These are phyloP conservation scores for Croton setiger DNA, from an alignment of 441 rosid species.

Conservation along the genomic window DNA sequence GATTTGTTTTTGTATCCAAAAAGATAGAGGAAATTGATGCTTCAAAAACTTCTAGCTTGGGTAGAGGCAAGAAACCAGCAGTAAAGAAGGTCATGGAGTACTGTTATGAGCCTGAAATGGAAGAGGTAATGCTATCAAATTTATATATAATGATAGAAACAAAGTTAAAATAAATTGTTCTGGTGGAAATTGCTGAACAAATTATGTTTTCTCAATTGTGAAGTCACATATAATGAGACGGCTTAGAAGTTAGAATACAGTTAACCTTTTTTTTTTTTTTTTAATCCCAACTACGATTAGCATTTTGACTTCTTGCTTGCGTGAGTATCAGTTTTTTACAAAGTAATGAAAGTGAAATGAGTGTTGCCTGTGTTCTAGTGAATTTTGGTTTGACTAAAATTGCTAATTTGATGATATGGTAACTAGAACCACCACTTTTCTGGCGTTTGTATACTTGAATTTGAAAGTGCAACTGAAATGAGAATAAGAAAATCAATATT, in stretches of 20 bases:
- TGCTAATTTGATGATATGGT: not conserved
- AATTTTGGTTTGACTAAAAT: not conserved
- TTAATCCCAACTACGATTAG: too few relatives aligned
- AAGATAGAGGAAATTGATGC: conserved; percentile 74
- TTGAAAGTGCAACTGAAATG: not conserved
- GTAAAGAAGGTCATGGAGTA: conserved; percentile 83
- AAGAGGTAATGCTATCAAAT: conserved; percentile 57
- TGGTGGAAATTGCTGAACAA: conserved; percentile 5
- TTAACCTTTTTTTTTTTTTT: not conserved
- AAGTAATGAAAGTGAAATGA: not conserved
- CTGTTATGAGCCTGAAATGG: conserved; percentile 98
- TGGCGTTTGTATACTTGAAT: not conserved
- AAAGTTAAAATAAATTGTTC: conserved; percentile 3
- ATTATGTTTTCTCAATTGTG: not conserved
- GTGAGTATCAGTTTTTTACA: not conserved
- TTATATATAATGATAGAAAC: not conserved
- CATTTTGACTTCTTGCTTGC: not conserved
- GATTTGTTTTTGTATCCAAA: conserved; percentile 6
- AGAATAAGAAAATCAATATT: not conserved
- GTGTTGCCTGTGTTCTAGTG: not conserved
- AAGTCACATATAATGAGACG: not conserved
- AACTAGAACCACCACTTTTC: not conserved
- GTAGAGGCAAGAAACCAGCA: conserved; percentile 61
- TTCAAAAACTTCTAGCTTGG: conserved; percentile 47
- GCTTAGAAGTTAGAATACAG: not conserved